Evolutionary conservation across 2,329 filamentous ascomycete genomes (phyloP).

Genomic region (Hypoxylon sp.): DNA sequence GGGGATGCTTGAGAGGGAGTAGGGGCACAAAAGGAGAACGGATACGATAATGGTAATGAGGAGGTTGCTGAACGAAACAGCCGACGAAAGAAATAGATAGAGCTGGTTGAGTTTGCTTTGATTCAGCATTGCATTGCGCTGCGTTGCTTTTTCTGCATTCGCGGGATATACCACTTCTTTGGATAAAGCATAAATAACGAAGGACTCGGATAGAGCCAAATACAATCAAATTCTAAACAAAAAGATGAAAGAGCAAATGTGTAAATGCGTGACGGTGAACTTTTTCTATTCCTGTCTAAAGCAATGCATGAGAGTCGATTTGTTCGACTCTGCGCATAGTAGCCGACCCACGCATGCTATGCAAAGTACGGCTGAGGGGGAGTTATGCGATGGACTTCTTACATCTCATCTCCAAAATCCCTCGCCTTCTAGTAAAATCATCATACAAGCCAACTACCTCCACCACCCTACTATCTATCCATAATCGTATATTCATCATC

Average conservation of each 20-base stretch:
- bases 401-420: conserved; percentile 17
- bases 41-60: not conserved
- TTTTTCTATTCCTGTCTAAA: conserved; percentile 35
- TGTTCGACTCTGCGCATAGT: conserved; percentile 23
- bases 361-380: conserved; percentile 15
- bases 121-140: conserved; percentile 32
- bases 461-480: not conserved
- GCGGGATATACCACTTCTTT: conserved; percentile 22
- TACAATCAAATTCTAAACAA: not conserved
- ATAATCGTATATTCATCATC: not conserved
- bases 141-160: conserved; percentile 24
- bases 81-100: not conserved
- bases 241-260: not conserved
- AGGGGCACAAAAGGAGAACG: not conserved
- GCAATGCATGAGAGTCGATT: conserved; percentile 25
- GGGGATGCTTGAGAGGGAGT: conserved; percentile 40
- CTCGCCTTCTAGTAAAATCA: conserved; percentile 18
- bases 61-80: not conserved
- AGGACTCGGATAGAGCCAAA: not conserved
- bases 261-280: not conserved
- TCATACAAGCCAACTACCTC: conserved; percentile 8
- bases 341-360: conserved; percentile 29
- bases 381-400: not conserved
- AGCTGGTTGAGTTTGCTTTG: not conserved
- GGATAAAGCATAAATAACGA: conserved; percentile 1